Evolutionary conservation across 2,329 filamentous ascomycete species (phyloP).

Genomic region (Diplodia corticola): DNA sequence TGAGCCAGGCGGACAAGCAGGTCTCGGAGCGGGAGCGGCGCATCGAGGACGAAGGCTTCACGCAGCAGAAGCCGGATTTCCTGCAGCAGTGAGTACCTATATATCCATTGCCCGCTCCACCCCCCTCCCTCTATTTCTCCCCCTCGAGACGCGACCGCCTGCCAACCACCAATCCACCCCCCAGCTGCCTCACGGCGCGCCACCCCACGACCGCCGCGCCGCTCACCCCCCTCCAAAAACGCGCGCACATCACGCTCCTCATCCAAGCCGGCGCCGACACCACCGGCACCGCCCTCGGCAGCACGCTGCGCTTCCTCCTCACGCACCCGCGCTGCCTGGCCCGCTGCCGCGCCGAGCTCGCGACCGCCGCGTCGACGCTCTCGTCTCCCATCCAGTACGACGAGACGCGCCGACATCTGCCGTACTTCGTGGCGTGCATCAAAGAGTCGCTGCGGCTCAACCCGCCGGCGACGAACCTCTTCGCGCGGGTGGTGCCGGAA

Average conservation of each 20-base stretch:
- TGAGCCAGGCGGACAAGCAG: constrained; percentile 36
- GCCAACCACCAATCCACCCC: neutral
- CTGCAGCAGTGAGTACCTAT: constrained; percentile 33
- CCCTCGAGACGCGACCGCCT: neutral
- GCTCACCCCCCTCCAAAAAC: constrained; percentile 35
- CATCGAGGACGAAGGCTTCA: constrained; percentile 26
- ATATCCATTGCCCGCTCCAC: neutral
- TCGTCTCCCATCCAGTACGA: constrained; percentile 33
- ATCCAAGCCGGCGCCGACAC: constrained; percentile 42
- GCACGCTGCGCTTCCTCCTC: constrained; percentile 34
- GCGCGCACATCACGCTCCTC: constrained; percentile 41
- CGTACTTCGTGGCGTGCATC: constrained; percentile 53
- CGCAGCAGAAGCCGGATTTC: constrained; percentile 34
- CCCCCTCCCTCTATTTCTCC: constrained; percentile 22
- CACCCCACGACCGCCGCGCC: constrained; percentile 30
- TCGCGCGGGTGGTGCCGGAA: constrained; percentile 46
- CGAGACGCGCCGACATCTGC: constrained; percentile 34
- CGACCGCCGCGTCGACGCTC: constrained; percentile 29
- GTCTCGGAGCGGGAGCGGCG: constrained; percentile 34
- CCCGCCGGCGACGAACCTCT: constrained; percentile 54
- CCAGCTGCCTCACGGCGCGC: constrained; percentile 38
- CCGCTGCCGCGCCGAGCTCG: constrained; percentile 32
- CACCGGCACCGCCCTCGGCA: constrained; percentile 38
- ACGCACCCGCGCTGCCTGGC: constrained; percentile 26
- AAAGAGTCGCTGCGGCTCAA: constrained; percentile 54